Percentiles rank a stretch among this genome's conserved stretches.
Evolutionary conservation across 495 filamentous ascomycete genomes (phyloP).

Genomic region (Acidiella bohemica): DNA sequence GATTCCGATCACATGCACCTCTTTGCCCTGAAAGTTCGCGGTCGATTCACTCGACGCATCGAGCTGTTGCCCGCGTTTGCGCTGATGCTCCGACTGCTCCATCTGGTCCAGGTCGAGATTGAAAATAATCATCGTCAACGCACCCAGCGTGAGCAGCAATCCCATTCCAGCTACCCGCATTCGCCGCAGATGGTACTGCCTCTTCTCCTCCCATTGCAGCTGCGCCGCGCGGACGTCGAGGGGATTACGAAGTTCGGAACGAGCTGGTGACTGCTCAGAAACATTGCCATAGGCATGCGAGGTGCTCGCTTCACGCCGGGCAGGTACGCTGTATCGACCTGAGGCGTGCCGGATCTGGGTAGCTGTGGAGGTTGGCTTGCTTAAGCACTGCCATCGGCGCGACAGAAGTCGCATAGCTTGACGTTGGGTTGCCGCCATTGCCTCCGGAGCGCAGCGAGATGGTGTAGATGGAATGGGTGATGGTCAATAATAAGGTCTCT

Average conservation of each 20-base stretch:
- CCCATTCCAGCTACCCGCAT: conserved; percentile 19
- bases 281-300: background rate
- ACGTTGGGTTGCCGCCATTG: conserved; percentile 10
- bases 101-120: conserved; percentile 15
- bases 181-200: conserved; percentile 14
- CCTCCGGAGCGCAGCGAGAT: too few relatives aligned
- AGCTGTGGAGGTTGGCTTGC: conserved; percentile 1
- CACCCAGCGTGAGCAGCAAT: conserved; percentile 10
- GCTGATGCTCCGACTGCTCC: conserved; percentile 11
- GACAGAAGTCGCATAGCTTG: conserved; percentile 18
- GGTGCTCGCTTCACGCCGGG: conserved; percentile 11
- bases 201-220: conserved; percentile 8
- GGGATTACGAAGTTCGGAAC: background rate
- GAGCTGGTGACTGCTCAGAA: background rate
- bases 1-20: conserved; percentile 31
- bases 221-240: conserved; percentile 1
- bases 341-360: conserved; percentile 11
- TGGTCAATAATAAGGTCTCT: too few relatives aligned
- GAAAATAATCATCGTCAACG: conserved; percentile 4
- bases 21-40: conserved; percentile 31
- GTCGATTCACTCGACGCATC: conserved; percentile 16
- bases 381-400: conserved; percentile 9
- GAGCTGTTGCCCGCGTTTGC: conserved; percentile 5
- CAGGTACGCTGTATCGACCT: conserved; percentile 15
- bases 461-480: too few relatives aligned